Evolutionary conservation across 331 rosid species (phyloP), one percentile per base, ranked within the genome.

Genomic region (Quercus phellos): DNA sequence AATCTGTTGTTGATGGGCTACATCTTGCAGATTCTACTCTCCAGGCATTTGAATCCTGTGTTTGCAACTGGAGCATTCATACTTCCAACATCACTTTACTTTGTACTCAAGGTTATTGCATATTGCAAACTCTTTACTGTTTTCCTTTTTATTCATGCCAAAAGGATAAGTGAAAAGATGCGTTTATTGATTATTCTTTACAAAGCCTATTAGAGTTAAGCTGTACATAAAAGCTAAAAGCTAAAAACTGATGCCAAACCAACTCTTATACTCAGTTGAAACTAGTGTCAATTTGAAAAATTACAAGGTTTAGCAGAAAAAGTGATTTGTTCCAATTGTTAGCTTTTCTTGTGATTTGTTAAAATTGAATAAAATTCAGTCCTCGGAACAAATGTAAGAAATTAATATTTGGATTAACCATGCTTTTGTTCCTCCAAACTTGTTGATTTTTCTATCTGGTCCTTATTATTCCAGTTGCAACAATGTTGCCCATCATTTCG

Each of bases 51-150:
- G 82, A 82, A 82, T 77, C 97, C 93, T 2, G 75, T 82, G 72
- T 87, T 91, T 85, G 97, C 98, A 38, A 87, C 96, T 72, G 99
- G 97, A 84, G 99, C 97, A 78, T 87, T 95, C 73, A 26, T 91
- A 55, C 72, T 95, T 83, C 99, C 99, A 26, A 74, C 96, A 81
- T 95, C 99, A 12, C 21, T 85, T 55, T 93, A 95, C 97, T 90
- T 95, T 83, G 50, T 89, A 60, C 81, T 90, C 81, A 95, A 95
- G 99, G 99, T 94, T 76, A 72, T 55, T 75, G 19, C 35, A 24
- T 5, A 26, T 77, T 69, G 67, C 16, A 76, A 80, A 66, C 51
- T 34, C 71, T 46, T 46, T 34, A 17, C n/a, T 18, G 71, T 32
- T 66, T 34, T 66, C 14, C 27, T 34, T 66, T 34, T 4, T 66